Percentiles rank a stretch among this genome's conserved stretches.
phyloP scores from a whole-genome alignment of 371 early-diverging fungal genomes.

The Actinomucor elegans region DNA sequence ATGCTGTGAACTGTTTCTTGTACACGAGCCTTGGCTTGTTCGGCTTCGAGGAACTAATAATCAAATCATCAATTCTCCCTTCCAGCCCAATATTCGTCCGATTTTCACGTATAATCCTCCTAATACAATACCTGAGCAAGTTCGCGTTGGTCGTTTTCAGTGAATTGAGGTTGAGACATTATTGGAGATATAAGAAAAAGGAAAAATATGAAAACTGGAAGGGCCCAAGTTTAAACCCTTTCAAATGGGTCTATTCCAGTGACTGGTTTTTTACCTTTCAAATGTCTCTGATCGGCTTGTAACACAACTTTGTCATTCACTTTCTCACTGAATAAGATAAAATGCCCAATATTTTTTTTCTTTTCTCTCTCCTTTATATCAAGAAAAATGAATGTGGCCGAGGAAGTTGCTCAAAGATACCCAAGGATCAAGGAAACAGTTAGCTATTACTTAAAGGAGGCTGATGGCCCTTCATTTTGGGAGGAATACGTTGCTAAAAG shows the following conservation, averaged over 20 bases:
- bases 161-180: slow-evolving; percentile 43
- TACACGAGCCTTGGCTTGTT: slow-evolving; percentile 73
- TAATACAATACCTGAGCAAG: slow-evolving; percentile 39
- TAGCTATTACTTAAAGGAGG: not conserved
- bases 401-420: slow-evolving; percentile 9
- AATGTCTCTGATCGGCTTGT: not conserved
- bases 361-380: not conserved
- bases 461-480: slow-evolving; percentile 4
- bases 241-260: not conserved
- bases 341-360: not conserved
- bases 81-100: not conserved
- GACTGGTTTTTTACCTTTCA: no score
- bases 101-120: not conserved
- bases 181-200: slow-evolving; percentile 5
- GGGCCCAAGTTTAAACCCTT: slow-evolving; percentile 7
- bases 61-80: not conserved
- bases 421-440: slow-evolving; percentile 6
- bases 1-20: slow-evolving; percentile 69
- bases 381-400: slow-evolving; percentile 12
- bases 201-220: not conserved
- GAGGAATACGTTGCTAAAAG: slow-evolving; percentile 1
- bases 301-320: not conserved
- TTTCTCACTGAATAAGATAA: slow-evolving; percentile 6
- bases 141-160: slow-evolving; percentile 63
- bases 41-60: slow-evolving; percentile 62